These are phyloP conservation scores for Tarenaya hassleriana DNA, from an alignment of 345 rosid species.

Conservation along the genomic window DNA sequence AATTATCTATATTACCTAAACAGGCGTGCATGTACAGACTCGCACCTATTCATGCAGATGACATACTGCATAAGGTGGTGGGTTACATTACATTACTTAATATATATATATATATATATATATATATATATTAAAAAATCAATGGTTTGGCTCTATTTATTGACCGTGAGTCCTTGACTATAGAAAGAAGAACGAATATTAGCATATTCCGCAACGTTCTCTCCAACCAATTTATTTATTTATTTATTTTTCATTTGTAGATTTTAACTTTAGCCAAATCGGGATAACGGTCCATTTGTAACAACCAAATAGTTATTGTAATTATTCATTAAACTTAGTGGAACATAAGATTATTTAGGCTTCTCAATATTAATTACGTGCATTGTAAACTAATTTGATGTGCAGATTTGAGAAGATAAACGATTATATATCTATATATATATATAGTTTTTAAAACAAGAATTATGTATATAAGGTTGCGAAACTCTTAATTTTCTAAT, in stretches of 20 bases:
- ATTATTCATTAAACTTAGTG: conserved; percentile 3
- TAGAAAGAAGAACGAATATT: neutral
- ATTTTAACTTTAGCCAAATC: conserved; percentile 13
- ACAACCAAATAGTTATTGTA: no score
- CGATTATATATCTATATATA: no score
- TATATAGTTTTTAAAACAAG: no score
- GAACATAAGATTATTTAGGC: neutral
- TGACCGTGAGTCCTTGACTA: conserved; percentile 8
- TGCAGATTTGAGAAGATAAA: no score
- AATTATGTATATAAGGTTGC: no score
- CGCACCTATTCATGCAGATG: conserved; percentile 7
- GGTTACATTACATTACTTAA: no score
- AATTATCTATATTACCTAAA: no score
- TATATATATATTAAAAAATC: no score
- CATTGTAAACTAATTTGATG: neutral
- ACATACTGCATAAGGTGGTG: conserved; percentile 7
- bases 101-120: no score
- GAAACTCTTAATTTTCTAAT: no score
- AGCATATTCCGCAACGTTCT: conserved; percentile 25
- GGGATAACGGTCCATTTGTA: conserved; percentile 6
- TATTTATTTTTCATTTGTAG: neutral
- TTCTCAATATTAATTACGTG: conserved; percentile 1
- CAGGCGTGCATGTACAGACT: no score
- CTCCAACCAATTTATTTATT: no score
- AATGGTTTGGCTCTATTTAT: neutral